Evolutionary conservation across 306 rosid species (phyloP).

Genomic region (Lathyrus tuberosus): DNA sequence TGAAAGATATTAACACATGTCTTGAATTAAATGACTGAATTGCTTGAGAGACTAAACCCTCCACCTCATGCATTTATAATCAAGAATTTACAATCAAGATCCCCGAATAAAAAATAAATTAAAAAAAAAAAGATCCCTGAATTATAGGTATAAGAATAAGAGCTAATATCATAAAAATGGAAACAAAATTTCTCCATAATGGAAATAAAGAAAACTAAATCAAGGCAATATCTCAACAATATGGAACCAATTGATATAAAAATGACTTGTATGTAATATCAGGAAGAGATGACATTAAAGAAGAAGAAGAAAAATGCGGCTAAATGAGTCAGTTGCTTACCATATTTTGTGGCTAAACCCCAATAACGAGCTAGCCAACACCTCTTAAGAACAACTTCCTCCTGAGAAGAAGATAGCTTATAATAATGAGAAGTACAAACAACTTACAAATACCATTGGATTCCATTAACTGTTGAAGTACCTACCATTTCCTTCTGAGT

Average conservation of each 20-base stretch:
- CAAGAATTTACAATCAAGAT: too few species aligned
- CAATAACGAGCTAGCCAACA: conserved; percentile 99
- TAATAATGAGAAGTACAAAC: conserved; percentile 35
- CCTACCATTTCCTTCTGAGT: conserved; percentile 95
- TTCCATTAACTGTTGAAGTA: conserved; percentile 32
- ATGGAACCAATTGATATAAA: conserved; percentile 31
- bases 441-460: conserved; percentile 31
- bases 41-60: too few species aligned
- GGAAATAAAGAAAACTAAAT: too few species aligned
- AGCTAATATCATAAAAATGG: too few species aligned
- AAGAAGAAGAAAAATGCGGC: conserved; percentile 20
- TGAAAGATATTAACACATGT: neutral
- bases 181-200: neutral
- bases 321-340: conserved; percentile 46
- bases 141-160: too few species aligned
- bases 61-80: too few species aligned
- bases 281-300: conserved; percentile 28
- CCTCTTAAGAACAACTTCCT: conserved; percentile 98
- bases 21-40: too few species aligned
- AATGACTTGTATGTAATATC: conserved; percentile 19
- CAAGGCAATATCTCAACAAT: neutral
- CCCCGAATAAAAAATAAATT: too few species aligned
- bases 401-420: conserved; percentile 57
- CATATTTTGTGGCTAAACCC: conserved; percentile 92
- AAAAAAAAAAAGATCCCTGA: too few species aligned